These are phyloP conservation scores for Zygosaccharomyces pseudobailii DNA, from an alignment of 1,139 yeast species.

Conservation along the genomic window DNA sequence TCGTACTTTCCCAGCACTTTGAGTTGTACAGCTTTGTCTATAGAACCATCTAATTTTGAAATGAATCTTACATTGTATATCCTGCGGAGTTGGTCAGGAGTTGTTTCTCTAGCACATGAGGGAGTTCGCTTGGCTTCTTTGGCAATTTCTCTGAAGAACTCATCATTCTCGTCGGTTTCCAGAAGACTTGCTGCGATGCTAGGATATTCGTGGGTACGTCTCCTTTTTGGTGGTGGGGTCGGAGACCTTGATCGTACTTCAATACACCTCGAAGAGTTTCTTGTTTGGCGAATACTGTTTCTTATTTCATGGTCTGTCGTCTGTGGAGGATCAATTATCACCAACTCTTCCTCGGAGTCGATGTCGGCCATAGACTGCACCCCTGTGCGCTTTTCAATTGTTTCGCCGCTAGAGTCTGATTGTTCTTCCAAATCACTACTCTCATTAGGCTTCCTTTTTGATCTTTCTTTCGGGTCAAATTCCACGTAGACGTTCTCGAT, in stretches of 20 bases:
- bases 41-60: slow-evolving; percentile 29
- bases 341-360: background rate
- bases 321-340: background rate
- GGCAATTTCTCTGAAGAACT: slow-evolving; percentile 29
- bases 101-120: slow-evolving; percentile 3
- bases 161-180: slow-evolving; percentile 29
- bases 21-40: slow-evolving; percentile 25
- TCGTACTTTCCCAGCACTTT: slow-evolving; percentile 29
- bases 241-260: background rate
- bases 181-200: slow-evolving; percentile 3
- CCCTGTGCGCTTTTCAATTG: background rate
- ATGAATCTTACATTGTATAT: slow-evolving; percentile 25
- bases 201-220: slow-evolving; percentile 1
- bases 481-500: slow-evolving; percentile 8
- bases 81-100: slow-evolving; percentile 14
- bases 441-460: background rate
- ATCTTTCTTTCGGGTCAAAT: background rate
- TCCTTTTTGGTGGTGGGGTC: slow-evolving; percentile 4
- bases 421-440: background rate
- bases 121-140: slow-evolving; percentile 16
- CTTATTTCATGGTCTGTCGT: background rate
- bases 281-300: background rate
- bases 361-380: background rate
- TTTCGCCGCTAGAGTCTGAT: background rate
- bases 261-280: background rate